A percentile compares a stretch with the other conserved stretches of the same genome.
phyloP scores from a whole-genome alignment of 345 rosid genomes.

The Syzygium oleosum region DNA sequence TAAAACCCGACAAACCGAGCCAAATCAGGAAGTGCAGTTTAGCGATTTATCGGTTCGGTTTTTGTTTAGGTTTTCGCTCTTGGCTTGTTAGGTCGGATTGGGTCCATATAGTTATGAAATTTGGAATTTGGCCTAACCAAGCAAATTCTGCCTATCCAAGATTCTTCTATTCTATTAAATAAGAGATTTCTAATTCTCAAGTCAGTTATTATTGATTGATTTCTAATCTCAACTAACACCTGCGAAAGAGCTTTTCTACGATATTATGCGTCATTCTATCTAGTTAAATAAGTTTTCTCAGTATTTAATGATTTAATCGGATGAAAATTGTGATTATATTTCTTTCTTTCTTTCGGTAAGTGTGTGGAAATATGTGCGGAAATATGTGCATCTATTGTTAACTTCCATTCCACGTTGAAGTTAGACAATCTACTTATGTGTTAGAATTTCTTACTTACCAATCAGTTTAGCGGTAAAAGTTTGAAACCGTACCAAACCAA shows the following conservation, averaged over 20 bases:
- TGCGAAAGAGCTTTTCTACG: background rate
- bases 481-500: background rate
- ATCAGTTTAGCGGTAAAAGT: background rate
- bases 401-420: background rate
- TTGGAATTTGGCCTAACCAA: background rate
- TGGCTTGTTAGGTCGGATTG: background rate
- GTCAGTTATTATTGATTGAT: background rate
- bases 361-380: background rate
- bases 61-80: background rate
- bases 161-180: background rate
- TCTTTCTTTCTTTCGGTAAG: background rate
- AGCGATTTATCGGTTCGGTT: background rate
- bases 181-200: background rate
- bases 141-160: background rate
- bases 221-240: background rate
- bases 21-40: background rate
- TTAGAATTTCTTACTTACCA: background rate
- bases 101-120: background rate
- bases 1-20: background rate
- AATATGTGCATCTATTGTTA: background rate
- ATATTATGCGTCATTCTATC: background rate
- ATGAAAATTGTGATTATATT: background rate
- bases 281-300: background rate
- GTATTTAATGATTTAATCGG: background rate
- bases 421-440: background rate